phyloP scores from a whole-genome alignment of 805 yeast genomes.

The Candida lessepsii region DNA sequence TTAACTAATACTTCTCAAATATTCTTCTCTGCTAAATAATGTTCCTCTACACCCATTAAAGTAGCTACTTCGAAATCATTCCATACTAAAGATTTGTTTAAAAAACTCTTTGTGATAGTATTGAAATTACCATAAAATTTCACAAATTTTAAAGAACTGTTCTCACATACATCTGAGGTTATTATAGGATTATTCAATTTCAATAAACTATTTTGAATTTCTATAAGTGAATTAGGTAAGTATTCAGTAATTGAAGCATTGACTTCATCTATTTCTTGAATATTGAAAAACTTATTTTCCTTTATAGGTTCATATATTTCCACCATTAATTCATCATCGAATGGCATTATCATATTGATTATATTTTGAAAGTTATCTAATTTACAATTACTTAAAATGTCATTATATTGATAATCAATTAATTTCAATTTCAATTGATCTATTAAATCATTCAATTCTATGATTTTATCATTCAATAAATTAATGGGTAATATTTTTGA shows the following conservation, averaged over 20 bases:
- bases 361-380: slow-evolving; percentile 60
- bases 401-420: slow-evolving; percentile 44
- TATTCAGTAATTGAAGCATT: slow-evolving; percentile 48
- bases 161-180: slow-evolving; percentile 52
- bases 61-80: slow-evolving; percentile 61
- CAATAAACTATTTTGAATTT: slow-evolving; percentile 54
- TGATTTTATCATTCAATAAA: slow-evolving; percentile 37
- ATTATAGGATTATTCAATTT: slow-evolving; percentile 61
- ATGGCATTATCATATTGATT: slow-evolving; percentile 69
- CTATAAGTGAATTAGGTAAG: slow-evolving; percentile 61
- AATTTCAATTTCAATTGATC: slow-evolving; percentile 37
- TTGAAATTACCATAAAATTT: slow-evolving; percentile 44
- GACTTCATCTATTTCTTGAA: slow-evolving; percentile 42
- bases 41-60: slow-evolving; percentile 63
- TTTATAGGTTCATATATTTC: slow-evolving; percentile 62
- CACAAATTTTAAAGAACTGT: slow-evolving; percentile 50
- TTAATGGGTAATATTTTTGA: slow-evolving; percentile 51
- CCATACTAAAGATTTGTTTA: slow-evolving; percentile 48
- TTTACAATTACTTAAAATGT: slow-evolving; percentile 51
- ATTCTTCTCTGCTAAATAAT: no score
- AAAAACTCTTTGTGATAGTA: slow-evolving; percentile 35
- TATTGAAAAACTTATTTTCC: slow-evolving; percentile 57
- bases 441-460: slow-evolving; percentile 35
- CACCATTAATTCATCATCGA: slow-evolving; percentile 51
- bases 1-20: no score